Evolutionary conservation across 2,329 filamentous ascomycete genomes (phyloP), one percentile per base, ranked within the genome.

Genomic region (Aspergillus arachidicola): DNA sequence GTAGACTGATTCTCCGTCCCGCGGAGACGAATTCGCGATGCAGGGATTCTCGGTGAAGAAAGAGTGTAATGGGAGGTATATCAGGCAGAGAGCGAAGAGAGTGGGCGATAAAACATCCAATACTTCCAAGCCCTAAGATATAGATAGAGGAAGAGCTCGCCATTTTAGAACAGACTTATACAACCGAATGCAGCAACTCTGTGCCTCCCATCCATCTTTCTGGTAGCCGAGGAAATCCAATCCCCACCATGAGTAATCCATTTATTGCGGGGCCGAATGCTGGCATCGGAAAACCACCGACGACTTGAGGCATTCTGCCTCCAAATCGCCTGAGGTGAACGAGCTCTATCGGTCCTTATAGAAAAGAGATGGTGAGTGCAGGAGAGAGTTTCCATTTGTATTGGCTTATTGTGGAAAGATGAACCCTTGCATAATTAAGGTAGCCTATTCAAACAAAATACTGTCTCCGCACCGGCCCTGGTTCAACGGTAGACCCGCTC

Each of bases 341-440:
- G 11, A 4, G 32, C 10, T 34, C 34, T 14, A 36, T 36, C 34
- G 14, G 14, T 14, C 34, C 7, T 36, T 16, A 6, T 36, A 6
- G 38, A 4, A 16, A 41, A 4, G 38, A 5, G 7, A n/a, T 41
- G 38, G 6, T 14, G 12, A 36, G 34, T 16, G 6, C 14, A 36
- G 34, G 34, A 6, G 34, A 16, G 7, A n/a, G 6, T n/a, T n/a
- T 41, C 19, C 6, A 10, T 4, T 41, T n/a, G 14, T 16, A 16
- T 36, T 36, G 2, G 1, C 14, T 3, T 0, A 36, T 36, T n/a
- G 6, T n/a, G 16, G 16, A 7, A n/a, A 6, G 19, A 41, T 41
- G 7, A 3, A 41, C 0, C 0, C 16, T 9, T 0, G 7, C 26
- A 28, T 7, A n/a, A 10, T 4, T 7, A 9, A 4, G 7, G 2